Conservation (phyloP, 2,329 filamentous ascomycete genomes). For the Xylaria arbuscula region DNA sequence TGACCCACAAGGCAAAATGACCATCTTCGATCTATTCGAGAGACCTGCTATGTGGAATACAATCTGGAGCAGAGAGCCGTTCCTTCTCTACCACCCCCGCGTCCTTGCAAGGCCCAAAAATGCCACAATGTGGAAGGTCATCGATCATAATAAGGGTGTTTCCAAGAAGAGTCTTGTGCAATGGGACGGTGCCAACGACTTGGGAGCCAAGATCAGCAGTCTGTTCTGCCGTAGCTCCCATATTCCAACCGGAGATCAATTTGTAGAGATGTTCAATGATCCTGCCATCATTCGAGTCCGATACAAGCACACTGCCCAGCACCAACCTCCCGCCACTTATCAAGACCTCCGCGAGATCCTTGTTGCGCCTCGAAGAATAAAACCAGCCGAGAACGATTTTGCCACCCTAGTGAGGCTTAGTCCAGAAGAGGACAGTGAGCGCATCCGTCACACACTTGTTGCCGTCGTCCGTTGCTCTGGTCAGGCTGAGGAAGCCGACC, state of each 20-base stretch:
- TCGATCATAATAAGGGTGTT: neutral
- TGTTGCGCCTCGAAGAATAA: neutral
- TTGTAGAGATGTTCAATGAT: neutral
- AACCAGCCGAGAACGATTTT: neutral
- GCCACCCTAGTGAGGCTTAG: neutral
- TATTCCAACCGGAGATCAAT: neutral
- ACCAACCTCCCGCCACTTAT: neutral
- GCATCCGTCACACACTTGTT: neutral
- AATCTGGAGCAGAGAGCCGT: neutral
- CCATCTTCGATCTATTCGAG: slow-evolving; percentile 8
- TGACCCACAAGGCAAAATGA: slow-evolving; percentile 1
- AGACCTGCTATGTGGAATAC: slow-evolving; percentile 10
- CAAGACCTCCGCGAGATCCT: slow-evolving; percentile 12
- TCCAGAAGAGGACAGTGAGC: neutral
- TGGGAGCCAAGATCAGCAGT: slow-evolving; percentile 3
- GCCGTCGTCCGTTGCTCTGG: slow-evolving; percentile 11
- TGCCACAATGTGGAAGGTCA: neutral
- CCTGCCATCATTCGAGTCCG: slow-evolving; percentile 20
- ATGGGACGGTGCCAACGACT: neutral
- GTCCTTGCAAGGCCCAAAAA: slow-evolving; percentile 7
- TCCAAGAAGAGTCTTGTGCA: slow-evolving; percentile 9
- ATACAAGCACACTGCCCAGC: slow-evolving; percentile 3
- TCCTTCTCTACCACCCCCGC: slow-evolving; percentile 6
- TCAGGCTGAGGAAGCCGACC: neutral
- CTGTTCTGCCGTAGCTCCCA: neutral